Conservation (phyloP, 2,329 filamentous ascomycete genomes). For the Penicillium carneum region DNA sequence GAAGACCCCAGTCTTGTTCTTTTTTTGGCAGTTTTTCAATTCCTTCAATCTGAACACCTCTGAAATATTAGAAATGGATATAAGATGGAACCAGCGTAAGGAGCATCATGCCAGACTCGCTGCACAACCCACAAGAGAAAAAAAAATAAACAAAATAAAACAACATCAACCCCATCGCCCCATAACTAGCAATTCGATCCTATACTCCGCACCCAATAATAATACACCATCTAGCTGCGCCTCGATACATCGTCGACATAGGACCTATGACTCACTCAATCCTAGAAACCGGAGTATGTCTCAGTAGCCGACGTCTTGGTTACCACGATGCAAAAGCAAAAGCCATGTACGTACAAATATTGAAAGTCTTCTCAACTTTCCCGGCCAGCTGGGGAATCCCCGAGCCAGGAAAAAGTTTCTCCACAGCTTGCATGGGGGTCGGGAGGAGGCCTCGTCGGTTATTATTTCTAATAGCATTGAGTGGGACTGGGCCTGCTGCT, state of each 20-base stretch:
- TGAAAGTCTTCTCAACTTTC: conserved; percentile 17
- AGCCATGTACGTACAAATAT: conserved; percentile 22
- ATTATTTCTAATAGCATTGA: neutral
- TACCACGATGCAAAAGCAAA: neutral
- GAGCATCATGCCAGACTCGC: neutral
- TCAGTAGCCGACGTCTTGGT: neutral
- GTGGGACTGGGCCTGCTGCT: conserved; percentile 21
- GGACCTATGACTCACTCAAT: too few relatives aligned
- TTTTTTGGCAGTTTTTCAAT: too few relatives aligned
- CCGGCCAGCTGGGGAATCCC: conserved; percentile 24
- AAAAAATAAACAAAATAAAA: neutral
- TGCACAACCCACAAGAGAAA: neutral
- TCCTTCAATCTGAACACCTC: neutral
- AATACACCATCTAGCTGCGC: neutral
- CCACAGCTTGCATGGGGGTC: conserved; percentile 22
- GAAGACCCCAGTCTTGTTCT: too few relatives aligned
- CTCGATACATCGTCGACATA: neutral
- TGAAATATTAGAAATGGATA: neutral
- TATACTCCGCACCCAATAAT: neutral
- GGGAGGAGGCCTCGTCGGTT: conserved; percentile 13
- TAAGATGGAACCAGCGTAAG: neutral
- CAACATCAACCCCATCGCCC: neutral
- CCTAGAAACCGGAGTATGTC: neutral
- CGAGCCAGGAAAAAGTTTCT: conserved; percentile 28
- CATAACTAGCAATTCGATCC: neutral